These are phyloP conservation scores for Pseudocercospora eumusae DNA, from an alignment of 2,329 filamentous ascomycete species.

Conservation along the genomic window DNA sequence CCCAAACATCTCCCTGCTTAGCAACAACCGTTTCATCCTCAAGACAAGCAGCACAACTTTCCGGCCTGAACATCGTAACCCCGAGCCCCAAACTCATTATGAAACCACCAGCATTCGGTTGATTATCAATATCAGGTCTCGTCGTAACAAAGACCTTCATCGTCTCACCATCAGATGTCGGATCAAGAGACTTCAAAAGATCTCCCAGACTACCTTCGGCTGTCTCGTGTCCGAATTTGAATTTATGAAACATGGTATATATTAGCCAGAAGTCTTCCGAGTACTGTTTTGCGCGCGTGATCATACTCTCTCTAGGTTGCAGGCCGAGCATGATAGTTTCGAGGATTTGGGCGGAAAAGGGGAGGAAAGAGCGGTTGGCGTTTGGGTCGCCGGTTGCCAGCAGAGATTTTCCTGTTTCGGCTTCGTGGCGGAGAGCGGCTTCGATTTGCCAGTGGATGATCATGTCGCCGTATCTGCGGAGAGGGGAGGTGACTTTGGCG, in stretches of 20 bases:
- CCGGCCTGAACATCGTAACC: conserved; percentile 26
- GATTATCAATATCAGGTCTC: conserved; percentile 4
- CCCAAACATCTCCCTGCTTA: conserved; percentile 50
- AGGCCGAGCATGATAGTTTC: conserved; percentile 52
- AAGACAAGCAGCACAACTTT: not conserved
- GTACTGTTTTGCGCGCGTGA: conserved; percentile 42
- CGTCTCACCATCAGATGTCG: conserved; percentile 14
- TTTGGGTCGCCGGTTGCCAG: conserved; percentile 31
- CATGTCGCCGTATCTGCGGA: conserved; percentile 63
- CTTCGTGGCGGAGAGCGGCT: conserved; percentile 60
- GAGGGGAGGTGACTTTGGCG: conserved; percentile 60
- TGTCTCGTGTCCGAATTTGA: conserved; percentile 53
- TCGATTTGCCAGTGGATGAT: conserved; percentile 66
- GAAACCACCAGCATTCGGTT: not conserved
- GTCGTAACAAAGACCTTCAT: conserved; percentile 8
- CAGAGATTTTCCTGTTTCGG: conserved; percentile 47
- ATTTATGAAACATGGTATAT: conserved; percentile 59
- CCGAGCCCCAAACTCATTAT: conserved; percentile 30
- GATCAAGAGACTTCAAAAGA: not conserved
- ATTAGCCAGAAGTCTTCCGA: conserved; percentile 53
- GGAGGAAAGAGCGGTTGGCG: conserved; percentile 43
- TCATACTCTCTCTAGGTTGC: conserved; percentile 48
- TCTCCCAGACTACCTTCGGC: conserved; percentile 7
- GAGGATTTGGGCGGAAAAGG: conserved; percentile 53
- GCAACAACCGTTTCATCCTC: conserved; percentile 22